Percentiles rank a stretch among this genome's conserved stretches.
Evolutionary conservation across 2,329 filamentous ascomycete species (phyloP).

Genomic region (Ophiocordyceps camponoti-rufipedis): DNA sequence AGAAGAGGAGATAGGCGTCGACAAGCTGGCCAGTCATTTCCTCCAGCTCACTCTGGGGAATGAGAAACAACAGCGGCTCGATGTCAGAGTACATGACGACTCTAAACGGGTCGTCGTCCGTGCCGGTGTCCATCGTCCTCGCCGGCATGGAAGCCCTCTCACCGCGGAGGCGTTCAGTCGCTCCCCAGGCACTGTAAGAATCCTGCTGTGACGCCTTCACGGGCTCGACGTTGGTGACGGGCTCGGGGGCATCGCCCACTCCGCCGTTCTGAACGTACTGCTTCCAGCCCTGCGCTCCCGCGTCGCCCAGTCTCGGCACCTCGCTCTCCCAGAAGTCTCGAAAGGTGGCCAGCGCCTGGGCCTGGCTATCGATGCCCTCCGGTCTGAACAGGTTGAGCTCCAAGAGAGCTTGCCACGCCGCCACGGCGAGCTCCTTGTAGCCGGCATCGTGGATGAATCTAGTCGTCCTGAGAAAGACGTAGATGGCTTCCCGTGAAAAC

Average conservation of each 20-base stretch:
- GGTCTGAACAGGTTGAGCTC: slow-evolving; percentile 49
- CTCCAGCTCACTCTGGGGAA: slow-evolving; percentile 21
- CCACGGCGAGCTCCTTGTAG: slow-evolving; percentile 58
- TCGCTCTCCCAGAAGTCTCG: slow-evolving; percentile 79
- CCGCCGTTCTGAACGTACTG: slow-evolving; percentile 22
- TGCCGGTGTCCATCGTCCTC: slow-evolving; percentile 54
- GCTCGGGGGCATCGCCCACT: slow-evolving; percentile 22
- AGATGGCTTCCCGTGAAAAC: slow-evolving; percentile 24
- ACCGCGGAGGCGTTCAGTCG: slow-evolving; percentile 32
- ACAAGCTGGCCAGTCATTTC: slow-evolving; percentile 30
- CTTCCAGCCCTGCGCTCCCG: slow-evolving; percentile 51
- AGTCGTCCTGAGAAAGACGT: slow-evolving; percentile 60
- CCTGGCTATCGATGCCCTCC: slow-evolving; percentile 8
- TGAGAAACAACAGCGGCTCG: slow-evolving; percentile 36
- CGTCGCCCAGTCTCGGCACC: slow-evolving; percentile 58
- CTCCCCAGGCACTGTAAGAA: slow-evolving; percentile 31
- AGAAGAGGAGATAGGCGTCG: slow-evolving; percentile 55
- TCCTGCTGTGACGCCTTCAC: slow-evolving; percentile 16
- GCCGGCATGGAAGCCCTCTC: slow-evolving; percentile 41
- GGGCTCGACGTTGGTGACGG: slow-evolving; percentile 3
- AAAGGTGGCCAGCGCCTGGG: slow-evolving; percentile 26
- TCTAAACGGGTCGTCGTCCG: slow-evolving; percentile 66
- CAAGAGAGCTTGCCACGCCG: slow-evolving; percentile 66
- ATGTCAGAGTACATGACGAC: slow-evolving; percentile 69
- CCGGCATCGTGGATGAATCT: slow-evolving; percentile 59